Evolutionary conservation across 129 eudicot species (phyloP), one percentile per base, ranked within the genome.

Genomic region (Lonicera japonica): DNA sequence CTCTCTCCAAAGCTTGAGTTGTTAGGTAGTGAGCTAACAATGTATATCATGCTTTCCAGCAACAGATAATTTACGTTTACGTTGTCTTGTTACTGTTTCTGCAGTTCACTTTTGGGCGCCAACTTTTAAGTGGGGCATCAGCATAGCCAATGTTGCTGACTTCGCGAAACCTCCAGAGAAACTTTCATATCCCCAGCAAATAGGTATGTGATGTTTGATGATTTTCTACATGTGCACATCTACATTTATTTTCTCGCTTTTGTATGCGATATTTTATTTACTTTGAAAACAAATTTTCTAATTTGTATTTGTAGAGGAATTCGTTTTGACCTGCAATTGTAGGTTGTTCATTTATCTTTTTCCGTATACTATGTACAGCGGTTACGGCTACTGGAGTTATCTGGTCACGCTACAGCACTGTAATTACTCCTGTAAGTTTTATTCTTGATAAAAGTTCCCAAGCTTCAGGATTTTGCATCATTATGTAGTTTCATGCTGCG

Each of bases 31-130:
- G n/a, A n/a, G n/a, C n/a, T n/a, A n/a, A n/a, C n/a, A n/a, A n/a
- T n/a, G n/a, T n/a, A n/a, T 58, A 21, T 22, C 17, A 9, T 60
- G 5, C 1, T 22, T 19, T 45, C 5, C 6, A 29, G 23, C 9
- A 36, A 9, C 11, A 2, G 25, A 39, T n/a, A 25, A 9, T 1
- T 51, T 21, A 21, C 18, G 10, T 21, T 5, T 24, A 21, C 56
- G 60, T 17, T 17, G 15, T 21, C n/a, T 48, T 51, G 11, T 56
- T 29, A 1, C 6, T 29, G 36, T 70, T 46, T 50, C 54, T 70
- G 65, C 66, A 92, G 99, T 88, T 88, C 96, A 92, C 73, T 92
- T 92, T 71, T 92, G 99, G 99, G 99, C 99, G 41, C 99, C 99
- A 69, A 92, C 99, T 20, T 92, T 92, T 68, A 92, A 92, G 73